phyloP scores from a whole-genome alignment of 2,329 filamentous ascomycete genomes.

The Didymella arachidicola region DNA sequence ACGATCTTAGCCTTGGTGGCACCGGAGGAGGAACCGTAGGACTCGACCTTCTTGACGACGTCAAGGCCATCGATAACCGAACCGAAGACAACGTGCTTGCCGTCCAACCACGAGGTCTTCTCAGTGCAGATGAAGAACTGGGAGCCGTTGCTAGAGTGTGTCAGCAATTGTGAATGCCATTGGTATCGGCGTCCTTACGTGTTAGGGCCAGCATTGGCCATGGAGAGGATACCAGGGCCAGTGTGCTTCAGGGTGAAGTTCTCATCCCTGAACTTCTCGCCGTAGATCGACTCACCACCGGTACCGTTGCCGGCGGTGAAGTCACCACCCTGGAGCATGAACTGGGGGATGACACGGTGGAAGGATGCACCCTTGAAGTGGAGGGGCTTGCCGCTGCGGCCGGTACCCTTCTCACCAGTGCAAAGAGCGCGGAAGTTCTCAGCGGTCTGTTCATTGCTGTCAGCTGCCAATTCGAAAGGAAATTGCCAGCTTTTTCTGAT shows the following conservation, averaged over 20 bases:
- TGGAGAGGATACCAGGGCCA: slow-evolving; percentile 89
- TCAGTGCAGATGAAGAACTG: slow-evolving; percentile 99
- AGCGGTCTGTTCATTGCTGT: slow-evolving; percentile 67
- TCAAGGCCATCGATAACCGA: slow-evolving; percentile 61
- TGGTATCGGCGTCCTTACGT: neutral
- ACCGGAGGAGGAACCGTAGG: slow-evolving; percentile 33
- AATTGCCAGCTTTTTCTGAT: slow-evolving; percentile 24
- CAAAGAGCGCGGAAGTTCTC: slow-evolving; percentile 95
- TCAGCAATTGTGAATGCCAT: neutral
- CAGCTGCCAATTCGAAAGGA: slow-evolving; percentile 12
- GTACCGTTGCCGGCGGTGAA: slow-evolving; percentile 88
- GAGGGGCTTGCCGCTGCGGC: slow-evolving; percentile 82
- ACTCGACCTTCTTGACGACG: slow-evolving; percentile 36
- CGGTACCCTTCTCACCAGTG: slow-evolving; percentile 89
- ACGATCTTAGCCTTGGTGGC: slow-evolving; percentile 32
- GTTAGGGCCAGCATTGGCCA: slow-evolving; percentile 90
- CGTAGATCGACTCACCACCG: slow-evolving; percentile 95
- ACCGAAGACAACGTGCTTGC: slow-evolving; percentile 85
- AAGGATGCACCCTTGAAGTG: slow-evolving; percentile 92
- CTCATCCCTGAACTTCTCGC: slow-evolving; percentile 95
- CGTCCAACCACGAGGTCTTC: slow-evolving; percentile 81
- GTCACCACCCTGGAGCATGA: slow-evolving; percentile 98
- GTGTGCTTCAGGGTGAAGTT: slow-evolving; percentile 93
- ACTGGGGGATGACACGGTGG: slow-evolving; percentile 96
- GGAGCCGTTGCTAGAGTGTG: slow-evolving; percentile 80